Percentiles rank a stretch among this genome's conserved stretches.
phyloP scores from a whole-genome alignment of 164 flowering plant genomes.

The Vitis cinerea region DNA sequence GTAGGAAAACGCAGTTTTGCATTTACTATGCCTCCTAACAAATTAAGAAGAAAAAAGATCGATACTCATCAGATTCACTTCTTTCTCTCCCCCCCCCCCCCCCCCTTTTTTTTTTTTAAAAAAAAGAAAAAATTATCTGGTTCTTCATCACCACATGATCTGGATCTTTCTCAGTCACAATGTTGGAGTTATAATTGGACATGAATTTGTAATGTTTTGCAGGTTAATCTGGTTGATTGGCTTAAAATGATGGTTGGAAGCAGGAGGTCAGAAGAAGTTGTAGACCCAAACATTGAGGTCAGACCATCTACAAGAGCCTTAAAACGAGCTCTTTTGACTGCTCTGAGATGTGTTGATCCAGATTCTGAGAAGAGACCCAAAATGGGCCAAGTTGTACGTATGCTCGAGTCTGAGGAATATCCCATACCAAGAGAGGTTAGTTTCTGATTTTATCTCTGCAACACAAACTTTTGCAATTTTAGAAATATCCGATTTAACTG shows the following conservation, averaged over 20 bases:
- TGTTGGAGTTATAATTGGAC: neutral
- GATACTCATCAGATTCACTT: no score
- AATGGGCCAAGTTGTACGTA: constrained; percentile 81
- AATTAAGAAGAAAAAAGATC: no score
- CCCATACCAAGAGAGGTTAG: constrained; percentile 77
- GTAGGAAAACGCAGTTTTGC: no score
- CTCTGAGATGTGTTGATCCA: constrained; percentile 77
- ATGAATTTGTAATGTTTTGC: constrained; percentile 11
- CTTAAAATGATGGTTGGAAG: constrained; percentile 82
- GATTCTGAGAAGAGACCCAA: constrained; percentile 75
- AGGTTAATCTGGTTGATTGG: constrained; percentile 87
- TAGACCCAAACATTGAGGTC: constrained; percentile 66
- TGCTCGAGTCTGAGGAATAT: constrained; percentile 82
- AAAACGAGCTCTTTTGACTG: constrained; percentile 70
- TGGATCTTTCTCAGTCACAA: no score
- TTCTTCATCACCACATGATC: neutral
- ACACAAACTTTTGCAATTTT: neutral
- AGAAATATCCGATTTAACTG: constrained; percentile 1
- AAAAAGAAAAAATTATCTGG: no score
- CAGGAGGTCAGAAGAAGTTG: constrained; percentile 74
- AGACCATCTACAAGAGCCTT: constrained; percentile 72
- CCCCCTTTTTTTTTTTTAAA: no score
- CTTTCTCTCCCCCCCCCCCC: no score
- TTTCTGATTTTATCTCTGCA: constrained; percentile 1
- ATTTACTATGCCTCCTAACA: no score